These are phyloP conservation scores for Stentor coeruleus DNA, from an alignment of 73 alveolate species.

Conservation along the genomic window DNA sequence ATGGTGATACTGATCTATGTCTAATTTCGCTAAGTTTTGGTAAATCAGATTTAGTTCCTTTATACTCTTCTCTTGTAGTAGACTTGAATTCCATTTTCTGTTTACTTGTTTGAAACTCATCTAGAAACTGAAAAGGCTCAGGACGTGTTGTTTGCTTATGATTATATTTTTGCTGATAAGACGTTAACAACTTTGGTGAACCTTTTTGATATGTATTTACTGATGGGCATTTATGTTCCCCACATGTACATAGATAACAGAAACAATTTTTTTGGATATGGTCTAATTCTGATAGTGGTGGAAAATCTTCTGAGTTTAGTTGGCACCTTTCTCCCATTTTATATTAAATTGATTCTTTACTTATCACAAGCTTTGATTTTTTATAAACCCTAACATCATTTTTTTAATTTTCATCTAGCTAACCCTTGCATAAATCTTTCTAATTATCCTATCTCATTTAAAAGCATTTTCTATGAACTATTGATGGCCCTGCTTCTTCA, in stretches of 20 bases:
- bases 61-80: background rate
- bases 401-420: background rate
- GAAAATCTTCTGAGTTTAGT: background rate
- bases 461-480: constrained; percentile 92
- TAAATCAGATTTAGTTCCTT: background rate
- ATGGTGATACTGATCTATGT: background rate
- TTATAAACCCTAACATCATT: background rate
- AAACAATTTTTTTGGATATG: background rate
- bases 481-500: constrained; percentile 90
- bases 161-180: background rate
- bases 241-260: constrained; percentile 20
- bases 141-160: background rate
- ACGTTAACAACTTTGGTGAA: background rate
- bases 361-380: background rate
- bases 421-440: background rate
- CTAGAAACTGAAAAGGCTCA: background rate
- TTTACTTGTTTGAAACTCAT: background rate
- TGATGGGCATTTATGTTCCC: constrained; percentile 27
- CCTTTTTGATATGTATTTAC: background rate
- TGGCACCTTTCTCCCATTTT: background rate
- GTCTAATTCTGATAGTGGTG: constrained; percentile 28
- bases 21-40: background rate
- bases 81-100: background rate
- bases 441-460: background rate
- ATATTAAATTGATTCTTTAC: too few species aligned